Evolutionary conservation across 78 protist genomes (phyloP).

Genomic region (Pelomyxa schiedti): DNA sequence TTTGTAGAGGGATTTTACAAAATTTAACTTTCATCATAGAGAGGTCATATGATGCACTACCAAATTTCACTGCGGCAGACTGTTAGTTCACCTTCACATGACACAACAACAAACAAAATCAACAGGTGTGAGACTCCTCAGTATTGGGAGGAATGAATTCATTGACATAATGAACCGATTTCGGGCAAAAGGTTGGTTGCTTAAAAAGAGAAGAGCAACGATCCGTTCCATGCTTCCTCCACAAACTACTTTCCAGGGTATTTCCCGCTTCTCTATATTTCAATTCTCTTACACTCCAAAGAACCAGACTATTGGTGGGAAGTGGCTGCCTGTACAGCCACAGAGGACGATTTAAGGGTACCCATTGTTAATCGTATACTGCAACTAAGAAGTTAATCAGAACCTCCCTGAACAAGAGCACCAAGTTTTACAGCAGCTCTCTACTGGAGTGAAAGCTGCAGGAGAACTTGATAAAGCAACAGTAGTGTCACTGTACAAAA

Average conservation of each 20-base stretch:
- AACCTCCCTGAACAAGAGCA: background rate
- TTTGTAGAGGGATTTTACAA: background rate
- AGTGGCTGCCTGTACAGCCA: background rate
- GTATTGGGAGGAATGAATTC: constrained; percentile 51
- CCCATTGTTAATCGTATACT: background rate
- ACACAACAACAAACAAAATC: background rate
- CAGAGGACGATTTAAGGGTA: constrained; percentile 1
- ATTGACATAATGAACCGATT: constrained; percentile 51
- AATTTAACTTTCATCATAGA: constrained; percentile 1
- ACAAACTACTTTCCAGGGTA: constrained; percentile 18
- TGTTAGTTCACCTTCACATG: constrained; percentile 4
- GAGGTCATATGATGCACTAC: constrained; percentile 51
- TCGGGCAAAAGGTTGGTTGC: constrained; percentile 34
- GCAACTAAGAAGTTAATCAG: background rate
- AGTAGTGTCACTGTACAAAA: constrained; percentile 13
- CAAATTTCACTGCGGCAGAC: constrained; percentile 62
- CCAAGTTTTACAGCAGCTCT: background rate
- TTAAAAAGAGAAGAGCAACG: constrained; percentile 37
- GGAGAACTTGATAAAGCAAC: constrained; percentile 17
- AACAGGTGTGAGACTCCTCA: constrained; percentile 29
- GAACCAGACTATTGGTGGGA: constrained; percentile 55
- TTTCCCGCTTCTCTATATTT: too few species aligned
- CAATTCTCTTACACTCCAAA: too few species aligned
- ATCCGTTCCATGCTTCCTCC: constrained; percentile 28
- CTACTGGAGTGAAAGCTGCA: constrained; percentile 1